phyloP scores from a whole-genome alignment of 225 moss, liverwort and hornwort genomes.

The Rhytidiadelphus loreus region DNA sequence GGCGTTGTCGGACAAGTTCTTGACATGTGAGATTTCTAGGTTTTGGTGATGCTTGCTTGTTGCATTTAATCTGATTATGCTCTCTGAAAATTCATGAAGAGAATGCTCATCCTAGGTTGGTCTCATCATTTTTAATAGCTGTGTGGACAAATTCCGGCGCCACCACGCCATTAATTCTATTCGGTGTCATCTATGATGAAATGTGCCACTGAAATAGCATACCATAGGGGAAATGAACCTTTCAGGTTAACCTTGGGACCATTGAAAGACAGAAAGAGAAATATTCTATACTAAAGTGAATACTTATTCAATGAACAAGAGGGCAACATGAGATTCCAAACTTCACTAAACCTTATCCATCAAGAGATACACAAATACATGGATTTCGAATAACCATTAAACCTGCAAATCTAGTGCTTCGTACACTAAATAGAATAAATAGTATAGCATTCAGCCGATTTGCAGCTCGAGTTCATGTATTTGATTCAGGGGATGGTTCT shows the following conservation, averaged over 20 bases:
- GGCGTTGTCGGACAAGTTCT: slow-evolving; percentile 25
- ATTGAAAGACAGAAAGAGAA: neutral
- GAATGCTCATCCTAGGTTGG: neutral
- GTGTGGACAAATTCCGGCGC: neutral
- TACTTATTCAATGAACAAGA: neutral
- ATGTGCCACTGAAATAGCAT: neutral
- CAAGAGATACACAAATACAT: neutral
- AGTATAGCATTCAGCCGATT: neutral
- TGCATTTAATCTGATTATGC: neutral
- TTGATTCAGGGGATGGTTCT: neutral
- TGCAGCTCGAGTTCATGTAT: neutral
- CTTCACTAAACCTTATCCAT: neutral
- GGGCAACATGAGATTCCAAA: neutral
- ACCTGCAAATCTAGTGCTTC: neutral
- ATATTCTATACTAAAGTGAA: neutral
- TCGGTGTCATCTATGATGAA: neutral
- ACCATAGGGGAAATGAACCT: neutral
- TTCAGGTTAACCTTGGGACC: neutral
- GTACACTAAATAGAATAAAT: no score
- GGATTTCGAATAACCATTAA: neutral
- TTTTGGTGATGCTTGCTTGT: neutral
- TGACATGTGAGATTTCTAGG: slow-evolving; percentile 19
- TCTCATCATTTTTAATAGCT: neutral
- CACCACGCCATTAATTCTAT: neutral
- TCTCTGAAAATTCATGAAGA: neutral